Evolutionary conservation across 1,284 basidiomycete genomes (phyloP), one percentile per base, ranked within the genome.

Genomic region (Ganoderma boninense): DNA sequence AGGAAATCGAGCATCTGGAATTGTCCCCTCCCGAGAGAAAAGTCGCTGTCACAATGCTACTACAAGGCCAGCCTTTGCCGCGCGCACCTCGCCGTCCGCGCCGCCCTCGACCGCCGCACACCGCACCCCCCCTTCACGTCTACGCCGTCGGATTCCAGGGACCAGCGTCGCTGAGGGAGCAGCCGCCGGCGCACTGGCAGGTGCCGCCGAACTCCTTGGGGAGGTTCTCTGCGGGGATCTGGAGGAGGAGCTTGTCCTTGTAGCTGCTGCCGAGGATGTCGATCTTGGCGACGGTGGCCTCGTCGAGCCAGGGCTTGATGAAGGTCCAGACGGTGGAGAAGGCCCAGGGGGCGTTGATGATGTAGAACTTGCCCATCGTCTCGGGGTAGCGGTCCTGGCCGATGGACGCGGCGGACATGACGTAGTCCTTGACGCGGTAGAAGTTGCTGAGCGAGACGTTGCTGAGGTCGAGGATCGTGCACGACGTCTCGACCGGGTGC

Each of bases 281-380:
- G 80, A 98, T 97, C 89, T 99, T 99, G 75, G 89, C 87, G 63
- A 96, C 96, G 29, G 97, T 99, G 46, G 97, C 97, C 76, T 94
- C 92, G 84, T 99, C 97, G 76, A 99, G 87, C 96, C 96, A 99
- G 10, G 90, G 91, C 85, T 97, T 98, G 85, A 99, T 90, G 76
- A 97, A 84, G 40, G 85, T 72, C 97, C 97, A 99, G 54, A 98
- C 93, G 57, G 93, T 90, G 65, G 90, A 89, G 86, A 99, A 99
- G 68, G 92, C 89, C 91, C 93, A 98, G 2, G 97, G 97, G 0
- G 96, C 92, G 79, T 97, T 96, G 87, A 97, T 93, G 87, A 98
- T 97, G 86, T 91, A 98, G 87, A 98, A 97, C 80, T 94, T 94
- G 83, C 97, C 97, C 97, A 98, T 97, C 73, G 90, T 93, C 82